A percentile compares a stretch with the other conserved stretches of the same genome.
These are phyloP conservation scores for Leptographium wingfieldii DNA, from an alignment of 2,329 filamentous ascomycete genomes.

Conservation along the genomic window DNA sequence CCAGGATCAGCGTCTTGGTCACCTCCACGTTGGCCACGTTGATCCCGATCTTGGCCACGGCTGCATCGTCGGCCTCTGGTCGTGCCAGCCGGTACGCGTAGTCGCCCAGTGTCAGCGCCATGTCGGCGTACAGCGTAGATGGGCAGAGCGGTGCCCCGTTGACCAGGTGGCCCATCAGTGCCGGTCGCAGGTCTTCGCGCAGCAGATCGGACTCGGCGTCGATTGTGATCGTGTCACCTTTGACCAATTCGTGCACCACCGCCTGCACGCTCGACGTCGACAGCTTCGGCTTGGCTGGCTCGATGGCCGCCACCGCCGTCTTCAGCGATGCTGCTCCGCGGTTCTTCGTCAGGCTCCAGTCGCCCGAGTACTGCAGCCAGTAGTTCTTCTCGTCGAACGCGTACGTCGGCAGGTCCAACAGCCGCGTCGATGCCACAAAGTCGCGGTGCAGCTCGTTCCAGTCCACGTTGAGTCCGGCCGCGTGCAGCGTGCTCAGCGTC, in stretches of 20 bases:
- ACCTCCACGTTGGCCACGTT: constrained; percentile 59
- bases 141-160: constrained; percentile 55
- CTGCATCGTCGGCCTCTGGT: constrained; percentile 30
- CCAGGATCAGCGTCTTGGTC: constrained; percentile 54
- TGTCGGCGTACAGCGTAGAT: constrained; percentile 39
- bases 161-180: constrained; percentile 53
- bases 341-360: constrained; percentile 62
- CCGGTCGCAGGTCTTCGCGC: constrained; percentile 47
- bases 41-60: constrained; percentile 34
- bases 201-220: constrained; percentile 55
- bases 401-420: constrained; percentile 56
- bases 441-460: constrained; percentile 58
- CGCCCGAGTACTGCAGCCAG: constrained; percentile 50
- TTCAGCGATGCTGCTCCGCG: constrained; percentile 31
- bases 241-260: constrained; percentile 49
- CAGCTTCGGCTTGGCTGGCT: constrained; percentile 40
- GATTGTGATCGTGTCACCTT: constrained; percentile 44
- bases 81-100: constrained; percentile 54
- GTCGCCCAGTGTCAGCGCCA: constrained; percentile 43
- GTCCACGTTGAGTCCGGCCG: constrained; percentile 48
- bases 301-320: constrained; percentile 14
- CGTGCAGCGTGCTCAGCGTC: constrained; percentile 46
- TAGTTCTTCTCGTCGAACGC: constrained; percentile 63
- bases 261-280: constrained; percentile 54
- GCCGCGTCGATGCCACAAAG: constrained; percentile 25